Conservation (phyloP, 169 alveolate species). For the Hepatocystis sp. region DNA sequence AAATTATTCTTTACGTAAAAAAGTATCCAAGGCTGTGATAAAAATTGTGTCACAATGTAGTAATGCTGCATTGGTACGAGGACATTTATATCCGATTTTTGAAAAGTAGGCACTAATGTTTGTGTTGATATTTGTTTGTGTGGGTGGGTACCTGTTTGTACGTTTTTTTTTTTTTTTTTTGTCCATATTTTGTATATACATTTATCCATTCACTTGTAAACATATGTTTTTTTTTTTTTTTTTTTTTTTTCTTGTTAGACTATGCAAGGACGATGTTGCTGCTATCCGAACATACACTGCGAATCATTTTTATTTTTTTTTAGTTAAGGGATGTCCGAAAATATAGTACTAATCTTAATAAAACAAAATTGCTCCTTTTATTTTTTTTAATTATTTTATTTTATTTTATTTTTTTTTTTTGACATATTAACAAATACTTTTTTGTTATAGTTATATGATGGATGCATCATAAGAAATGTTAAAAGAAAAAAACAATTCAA, state of each 20-base stretch:
- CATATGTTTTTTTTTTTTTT: neutral
- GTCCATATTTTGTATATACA: too few relatives aligned
- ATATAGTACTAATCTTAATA: slow-evolving; percentile 19
- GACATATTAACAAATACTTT: too few relatives aligned
- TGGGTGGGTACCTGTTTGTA: too few relatives aligned
- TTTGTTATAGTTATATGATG: too few relatives aligned
- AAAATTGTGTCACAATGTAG: slow-evolving; percentile 7
- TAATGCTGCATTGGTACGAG: slow-evolving; percentile 21
- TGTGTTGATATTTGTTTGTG: too few relatives aligned
- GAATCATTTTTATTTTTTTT: slow-evolving; percentile 29
- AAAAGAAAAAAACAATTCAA: too few relatives aligned
- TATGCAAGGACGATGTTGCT: slow-evolving; percentile 73
- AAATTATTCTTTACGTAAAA: slow-evolving; percentile 54
- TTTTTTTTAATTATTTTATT: too few relatives aligned
- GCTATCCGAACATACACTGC: slow-evolving; percentile 45
- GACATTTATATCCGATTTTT: slow-evolving; percentile 32
- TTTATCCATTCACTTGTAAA: neutral
- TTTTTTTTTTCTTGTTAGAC: slow-evolving; percentile 9
- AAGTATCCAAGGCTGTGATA: slow-evolving; percentile 40
- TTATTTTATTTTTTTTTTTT: too few relatives aligned
- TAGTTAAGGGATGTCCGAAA: slow-evolving; percentile 62
- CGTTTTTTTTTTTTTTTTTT: too few relatives aligned
- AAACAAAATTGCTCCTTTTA: too few relatives aligned
- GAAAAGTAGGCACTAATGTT: too few relatives aligned
- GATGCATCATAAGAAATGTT: too few relatives aligned